Evolutionary conservation across 1,139 yeast species (phyloP), one percentile per base, ranked within the genome.

Genomic region (Hemisphaericaspora xylofermentans): DNA sequence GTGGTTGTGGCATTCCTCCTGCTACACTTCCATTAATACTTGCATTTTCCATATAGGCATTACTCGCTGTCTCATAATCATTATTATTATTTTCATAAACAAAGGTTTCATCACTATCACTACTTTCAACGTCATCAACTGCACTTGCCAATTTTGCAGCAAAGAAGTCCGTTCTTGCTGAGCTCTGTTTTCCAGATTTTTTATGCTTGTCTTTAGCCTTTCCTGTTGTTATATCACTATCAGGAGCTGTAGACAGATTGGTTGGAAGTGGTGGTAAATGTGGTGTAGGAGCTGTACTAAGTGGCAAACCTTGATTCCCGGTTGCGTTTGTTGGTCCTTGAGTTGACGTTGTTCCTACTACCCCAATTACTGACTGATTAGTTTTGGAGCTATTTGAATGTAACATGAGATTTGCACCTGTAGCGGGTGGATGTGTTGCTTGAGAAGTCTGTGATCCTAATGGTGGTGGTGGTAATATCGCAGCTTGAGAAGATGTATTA

Each of bases 121-220:
- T 83, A 35, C 85, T 79, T 45, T 86, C 89, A 19, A 80, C 88
- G 53, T 88, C 96, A 52, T 88, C 96, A 7, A 91, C 95, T 1
- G 98, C 98, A 48, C 89, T 84, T 6, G 97, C 97, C 47, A 91
- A 69, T 53, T 85, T 85, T 0, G 98, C 97, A 10, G 98, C 98
- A 64, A 91, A 91, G 44, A 88, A 82, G 56, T 91, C 98, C 0
- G 96, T 93, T 57, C 89, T 78, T 4, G 95, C 71, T 33, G 65
- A 76, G 49, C 50, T 61, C 40, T 63, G 66, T 38, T 61, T 63
- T 2, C 61, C 48, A 4, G 51, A 45, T 38, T 55, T 59, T 41
- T 58, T 60, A 15, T 36, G 47, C 12, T 31, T 36, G 4, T 21
- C 24, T 25, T 48, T 53, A n/a, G 42, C 41, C 36, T 52, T 56